phyloP scores from a whole-genome alignment of 2,329 filamentous ascomycete species.

The Sclerotinia trifoliorum region DNA sequence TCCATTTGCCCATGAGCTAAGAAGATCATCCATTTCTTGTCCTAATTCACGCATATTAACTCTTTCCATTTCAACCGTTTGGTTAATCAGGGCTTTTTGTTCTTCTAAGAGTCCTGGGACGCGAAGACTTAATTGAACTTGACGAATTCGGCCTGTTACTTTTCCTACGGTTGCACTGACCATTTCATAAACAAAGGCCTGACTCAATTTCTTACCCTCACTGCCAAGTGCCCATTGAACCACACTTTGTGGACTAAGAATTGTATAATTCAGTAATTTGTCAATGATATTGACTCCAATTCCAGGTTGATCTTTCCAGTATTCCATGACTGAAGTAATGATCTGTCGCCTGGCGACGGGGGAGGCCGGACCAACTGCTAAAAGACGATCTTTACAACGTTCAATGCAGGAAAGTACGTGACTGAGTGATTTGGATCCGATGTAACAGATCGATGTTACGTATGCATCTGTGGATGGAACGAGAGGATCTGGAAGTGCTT shows the following conservation, averaged over 20 bases:
- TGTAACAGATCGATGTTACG: slow-evolving; percentile 87
- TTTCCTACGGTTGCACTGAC: slow-evolving; percentile 85
- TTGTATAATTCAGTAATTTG: slow-evolving; percentile 96
- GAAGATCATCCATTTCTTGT: slow-evolving; percentile 73
- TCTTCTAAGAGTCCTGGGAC: slow-evolving; percentile 55
- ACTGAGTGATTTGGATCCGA: slow-evolving; percentile 92
- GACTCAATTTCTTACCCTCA: slow-evolving; percentile 61
- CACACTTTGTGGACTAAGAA: slow-evolving; percentile 80
- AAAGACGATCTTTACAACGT: slow-evolving; percentile 83
- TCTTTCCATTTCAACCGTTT: slow-evolving; percentile 67
- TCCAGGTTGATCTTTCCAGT: slow-evolving; percentile 91
- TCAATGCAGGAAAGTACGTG: slow-evolving; percentile 96
- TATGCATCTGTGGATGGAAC: slow-evolving; percentile 91
- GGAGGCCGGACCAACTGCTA: slow-evolving; percentile 73
- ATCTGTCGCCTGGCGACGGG: slow-evolving; percentile 81
- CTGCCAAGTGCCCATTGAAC: slow-evolving; percentile 82
- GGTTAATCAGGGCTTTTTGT: slow-evolving; percentile 50
- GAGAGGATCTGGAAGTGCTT: slow-evolving; percentile 69
- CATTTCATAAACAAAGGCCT: slow-evolving; percentile 83
- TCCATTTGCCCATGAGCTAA: slow-evolving; percentile 69
- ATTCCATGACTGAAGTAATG: slow-evolving; percentile 83
- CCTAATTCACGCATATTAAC: slow-evolving; percentile 78
- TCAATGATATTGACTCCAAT: slow-evolving; percentile 90
- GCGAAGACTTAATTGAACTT: slow-evolving; percentile 67
- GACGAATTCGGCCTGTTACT: slow-evolving; percentile 80